Percentiles rank a stretch among this genome's conserved stretches.
These are phyloP conservation scores for Ettlia oleoabundans DNA, from an alignment of 139 green algal species.

Conservation along the genomic window DNA sequence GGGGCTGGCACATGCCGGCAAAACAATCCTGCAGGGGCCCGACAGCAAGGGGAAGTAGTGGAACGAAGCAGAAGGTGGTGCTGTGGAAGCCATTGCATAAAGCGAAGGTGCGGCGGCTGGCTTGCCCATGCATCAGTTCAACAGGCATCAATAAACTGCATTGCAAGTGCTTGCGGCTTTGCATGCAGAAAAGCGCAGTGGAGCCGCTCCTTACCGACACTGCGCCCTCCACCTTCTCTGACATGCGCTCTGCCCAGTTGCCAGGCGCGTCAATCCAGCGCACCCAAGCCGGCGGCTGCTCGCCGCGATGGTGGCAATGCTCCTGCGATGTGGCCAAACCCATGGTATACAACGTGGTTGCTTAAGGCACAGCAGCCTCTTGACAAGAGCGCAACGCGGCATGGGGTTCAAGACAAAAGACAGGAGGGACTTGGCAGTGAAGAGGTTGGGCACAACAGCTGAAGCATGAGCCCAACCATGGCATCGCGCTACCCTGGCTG, in stretches of 20 bases:
- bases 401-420: too few relatives aligned
- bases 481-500: too few relatives aligned
- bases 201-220: background rate
- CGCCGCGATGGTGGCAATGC: conserved; percentile 20
- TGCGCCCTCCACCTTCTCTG: background rate
- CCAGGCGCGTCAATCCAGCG: conserved; percentile 19
- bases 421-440: too few relatives aligned
- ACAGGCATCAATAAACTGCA: too few relatives aligned
- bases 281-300: conserved; percentile 19
- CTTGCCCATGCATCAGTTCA: too few relatives aligned
- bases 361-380: background rate
- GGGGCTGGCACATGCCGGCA: conserved; percentile 2
- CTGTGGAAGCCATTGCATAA: too few relatives aligned
- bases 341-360: background rate
- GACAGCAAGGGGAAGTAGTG: background rate
- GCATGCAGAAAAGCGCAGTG: background rate
- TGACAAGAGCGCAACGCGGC: too few relatives aligned
- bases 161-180: too few relatives aligned
- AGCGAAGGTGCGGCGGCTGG: too few relatives aligned
- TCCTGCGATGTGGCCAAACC: background rate
- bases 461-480: too few relatives aligned
- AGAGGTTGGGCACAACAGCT: too few relatives aligned
- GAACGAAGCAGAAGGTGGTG: too few relatives aligned
- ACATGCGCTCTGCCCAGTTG: background rate
- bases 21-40: background rate